Conservation (phyloP, 208 protist species). For the Crithidia brevicula region DNA sequence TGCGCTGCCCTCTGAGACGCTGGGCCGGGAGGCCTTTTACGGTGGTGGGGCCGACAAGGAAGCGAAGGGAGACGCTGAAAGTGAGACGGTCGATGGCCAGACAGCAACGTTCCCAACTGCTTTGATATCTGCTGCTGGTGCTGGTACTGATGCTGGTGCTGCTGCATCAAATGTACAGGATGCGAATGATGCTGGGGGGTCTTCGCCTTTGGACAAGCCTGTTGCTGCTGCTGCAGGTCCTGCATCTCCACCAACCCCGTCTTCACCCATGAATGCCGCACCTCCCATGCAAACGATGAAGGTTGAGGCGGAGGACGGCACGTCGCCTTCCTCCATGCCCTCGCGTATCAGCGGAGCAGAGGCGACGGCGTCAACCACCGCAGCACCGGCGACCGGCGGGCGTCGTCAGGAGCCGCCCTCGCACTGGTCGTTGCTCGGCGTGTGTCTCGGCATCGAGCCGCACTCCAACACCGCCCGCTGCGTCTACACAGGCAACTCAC, state of each 20-base stretch:
- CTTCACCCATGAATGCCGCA: too few relatives aligned
- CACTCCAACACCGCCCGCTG: conserved; percentile 16
- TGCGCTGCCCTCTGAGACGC: conserved; percentile 4
- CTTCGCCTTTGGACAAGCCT: too few relatives aligned
- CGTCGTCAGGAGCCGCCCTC: conserved; percentile 9
- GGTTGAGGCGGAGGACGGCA: too few relatives aligned
- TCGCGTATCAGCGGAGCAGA: neutral
- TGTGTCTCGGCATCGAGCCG: conserved; percentile 17
- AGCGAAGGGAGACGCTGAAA: neutral
- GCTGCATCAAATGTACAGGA: neutral
- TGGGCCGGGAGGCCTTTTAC: neutral
- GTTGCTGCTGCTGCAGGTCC: too few relatives aligned
- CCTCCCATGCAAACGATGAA: too few relatives aligned
- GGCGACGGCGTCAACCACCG: neutral
- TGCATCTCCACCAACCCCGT: too few relatives aligned
- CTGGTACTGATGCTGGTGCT: neutral
- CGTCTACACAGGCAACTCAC: conserved; percentile 5
- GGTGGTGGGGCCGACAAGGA: neutral
- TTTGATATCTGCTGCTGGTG: neutral
- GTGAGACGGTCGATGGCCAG: neutral
- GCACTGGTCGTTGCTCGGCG: conserved; percentile 17
- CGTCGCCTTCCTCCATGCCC: too few relatives aligned
- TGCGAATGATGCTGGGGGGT: too few relatives aligned
- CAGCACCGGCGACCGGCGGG: neutral
- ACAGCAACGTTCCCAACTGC: neutral